Conservation (phyloP, 495 filamentous ascomycete genomes). For the Hypoxylon rickii region DNA sequence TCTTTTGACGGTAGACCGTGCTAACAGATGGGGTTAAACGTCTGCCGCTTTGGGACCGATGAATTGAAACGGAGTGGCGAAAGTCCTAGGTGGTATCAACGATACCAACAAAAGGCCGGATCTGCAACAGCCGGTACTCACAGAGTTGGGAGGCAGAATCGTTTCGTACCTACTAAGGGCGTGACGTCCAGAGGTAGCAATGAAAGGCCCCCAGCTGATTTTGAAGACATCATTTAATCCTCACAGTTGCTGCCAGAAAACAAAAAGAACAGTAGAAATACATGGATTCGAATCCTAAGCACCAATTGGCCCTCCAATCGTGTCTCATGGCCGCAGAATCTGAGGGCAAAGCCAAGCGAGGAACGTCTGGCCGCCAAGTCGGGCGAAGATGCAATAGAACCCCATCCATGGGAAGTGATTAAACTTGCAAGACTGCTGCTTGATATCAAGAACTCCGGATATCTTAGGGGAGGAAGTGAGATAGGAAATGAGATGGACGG, state of each 20-base stretch:
- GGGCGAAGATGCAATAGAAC: conserved; percentile 1
- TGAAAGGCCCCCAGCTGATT: neutral
- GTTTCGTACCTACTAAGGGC: conserved; percentile 25
- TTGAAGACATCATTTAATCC: neutral
- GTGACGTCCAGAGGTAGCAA: conserved; percentile 1
- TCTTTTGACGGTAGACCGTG: neutral
- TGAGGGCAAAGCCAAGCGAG: conserved; percentile 6
- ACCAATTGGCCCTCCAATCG: conserved; percentile 12
- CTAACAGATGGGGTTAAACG: neutral
- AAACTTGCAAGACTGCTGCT: too few relatives aligned
- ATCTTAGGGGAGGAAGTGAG: too few relatives aligned
- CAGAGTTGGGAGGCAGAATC: neutral
- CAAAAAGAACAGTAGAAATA: neutral
- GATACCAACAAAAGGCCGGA: conserved; percentile 12
- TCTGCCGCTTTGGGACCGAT: conserved; percentile 1
- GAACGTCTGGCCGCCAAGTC: neutral
- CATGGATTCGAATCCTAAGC: conserved; percentile 13
- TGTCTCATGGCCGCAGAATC: conserved; percentile 20
- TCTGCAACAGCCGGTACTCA: conserved; percentile 1
- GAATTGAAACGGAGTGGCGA: conserved; percentile 4
- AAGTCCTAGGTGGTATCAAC: neutral
- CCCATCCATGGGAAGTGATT: too few relatives aligned
- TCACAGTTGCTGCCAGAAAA: neutral
- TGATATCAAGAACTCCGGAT: too few relatives aligned
- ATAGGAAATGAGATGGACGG: too few relatives aligned